Conservation (phyloP, 106 monocot species). For the Ottelia alismoides region DNA sequence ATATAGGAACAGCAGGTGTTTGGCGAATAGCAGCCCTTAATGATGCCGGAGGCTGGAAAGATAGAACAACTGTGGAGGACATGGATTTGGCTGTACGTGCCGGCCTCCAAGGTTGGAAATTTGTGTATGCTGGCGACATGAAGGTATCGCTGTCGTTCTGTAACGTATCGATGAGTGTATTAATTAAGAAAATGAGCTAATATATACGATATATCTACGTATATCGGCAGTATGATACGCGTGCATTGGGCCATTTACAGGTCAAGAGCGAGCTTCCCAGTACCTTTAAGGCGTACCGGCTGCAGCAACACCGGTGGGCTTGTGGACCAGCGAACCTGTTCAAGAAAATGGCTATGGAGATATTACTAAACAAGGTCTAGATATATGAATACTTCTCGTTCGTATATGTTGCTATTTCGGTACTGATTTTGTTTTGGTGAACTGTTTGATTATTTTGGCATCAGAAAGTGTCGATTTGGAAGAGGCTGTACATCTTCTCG, state of each 20-base stretch:
- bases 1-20: conserved; percentile 3
- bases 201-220: not conserved
- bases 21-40: too few relatives aligned
- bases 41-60: too few relatives aligned
- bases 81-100: not conserved
- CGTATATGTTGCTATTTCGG: not conserved
- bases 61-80: too few relatives aligned
- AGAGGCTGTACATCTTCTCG: conserved; percentile 30
- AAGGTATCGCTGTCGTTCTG: not conserved
- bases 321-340: too few relatives aligned
- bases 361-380: conserved; percentile 37
- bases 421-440: not conserved
- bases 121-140: not conserved
- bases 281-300: conserved; percentile 32
- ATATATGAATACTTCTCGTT: not conserved
- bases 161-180: not conserved
- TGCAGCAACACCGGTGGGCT: conserved; percentile 45
- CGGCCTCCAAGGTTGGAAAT: not conserved
- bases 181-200: not conserved
- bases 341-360: conserved; percentile 32
- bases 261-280: conserved; percentile 43
- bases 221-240: not conserved
- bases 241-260: not conserved
- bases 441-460: not conserved
- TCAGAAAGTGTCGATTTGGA: conserved; percentile 42